A percentile compares a stretch with the other conserved stretches of the same genome.
Evolutionary conservation across 306 rosid genomes (phyloP).

Genomic region (Ormosia emarginata): DNA sequence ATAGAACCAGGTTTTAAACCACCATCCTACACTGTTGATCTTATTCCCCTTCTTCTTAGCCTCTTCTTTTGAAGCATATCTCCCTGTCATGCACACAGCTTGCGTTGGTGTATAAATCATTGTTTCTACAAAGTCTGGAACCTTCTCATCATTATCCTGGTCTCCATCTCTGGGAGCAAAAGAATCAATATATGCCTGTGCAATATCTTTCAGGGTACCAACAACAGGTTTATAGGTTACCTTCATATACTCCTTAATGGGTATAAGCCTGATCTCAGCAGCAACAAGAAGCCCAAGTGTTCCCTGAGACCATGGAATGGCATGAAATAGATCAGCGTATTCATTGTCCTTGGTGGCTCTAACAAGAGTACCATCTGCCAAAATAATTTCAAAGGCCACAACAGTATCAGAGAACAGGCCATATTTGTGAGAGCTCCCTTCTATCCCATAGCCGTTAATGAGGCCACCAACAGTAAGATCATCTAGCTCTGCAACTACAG

Average conservation of each 20-base stretch:
- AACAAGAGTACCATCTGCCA: constrained; percentile 93
- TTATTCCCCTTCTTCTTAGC: constrained; percentile 91
- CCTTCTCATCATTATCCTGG: constrained; percentile 79
- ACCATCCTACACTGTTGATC: constrained; percentile 88
- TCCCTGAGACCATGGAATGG: constrained; percentile 98
- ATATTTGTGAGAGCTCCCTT: constrained; percentile 93
- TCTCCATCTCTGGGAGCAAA: constrained; percentile 91
- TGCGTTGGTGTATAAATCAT: constrained; percentile 70
- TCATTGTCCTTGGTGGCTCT: constrained; percentile 91
- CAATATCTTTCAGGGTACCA: constrained; percentile 75
- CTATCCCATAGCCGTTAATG: constrained; percentile 95
- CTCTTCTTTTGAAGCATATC: constrained; percentile 84
- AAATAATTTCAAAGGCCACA: constrained; percentile 80
- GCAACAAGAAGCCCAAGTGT: constrained; percentile 93
- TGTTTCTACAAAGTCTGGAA: constrained; percentile 92
- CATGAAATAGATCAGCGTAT: constrained; percentile 77
- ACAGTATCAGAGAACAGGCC: constrained; percentile 93
- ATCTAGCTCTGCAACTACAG: constrained; percentile 95
- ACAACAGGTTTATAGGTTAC: constrained; percentile 72
- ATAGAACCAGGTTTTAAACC: constrained; percentile 96
- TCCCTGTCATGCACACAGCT: constrained; percentile 91
- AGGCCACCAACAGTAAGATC: constrained; percentile 99
- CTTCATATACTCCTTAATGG: constrained; percentile 87
- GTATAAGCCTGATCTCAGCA: constrained; percentile 91
- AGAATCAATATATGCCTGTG: constrained; percentile 77